Base-by-base conservation (phyloP, 2,329 filamentous ascomycete genomes). In the Falciphora oryzae region DNA sequence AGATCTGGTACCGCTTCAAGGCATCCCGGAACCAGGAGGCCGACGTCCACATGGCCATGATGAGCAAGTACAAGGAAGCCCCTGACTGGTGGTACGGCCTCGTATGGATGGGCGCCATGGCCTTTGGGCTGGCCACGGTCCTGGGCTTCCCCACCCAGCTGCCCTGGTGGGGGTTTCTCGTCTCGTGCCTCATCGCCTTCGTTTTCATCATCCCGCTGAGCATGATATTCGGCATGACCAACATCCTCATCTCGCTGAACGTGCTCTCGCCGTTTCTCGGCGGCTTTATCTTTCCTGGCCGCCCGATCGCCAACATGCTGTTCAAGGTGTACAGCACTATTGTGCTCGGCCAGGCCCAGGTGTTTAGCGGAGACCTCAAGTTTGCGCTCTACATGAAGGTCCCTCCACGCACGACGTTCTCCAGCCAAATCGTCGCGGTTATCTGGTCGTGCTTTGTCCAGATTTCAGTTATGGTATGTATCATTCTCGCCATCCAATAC, bases 341-440 rank as follows among this genome's bases (percentile, higher is more conserved):
- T 66, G 86, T 84, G 63, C 86, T 86, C 84, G 85, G 83, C 1
- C 87, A 90, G 74, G 84, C 86, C 0, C 79, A 90, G 56, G 83
- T 79, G 68, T 90, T 90, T 70, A 80, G 86, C 16, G 79, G 83
- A 8, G 88, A 90, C 70, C 79, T 90, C 67, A 90, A 90, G 71
- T 85, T 89, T 58, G 88, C 85, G 5, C 89, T 91, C 71, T 91
- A 91, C 77, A 90, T 91, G 87, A 87, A 87, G 74, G 85, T 86
- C 13, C 87, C 88, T 0, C 87, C 86, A 22, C 80, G 85, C 25
- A 87, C 85, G 18, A 88, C 89, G 78, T 90, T 90, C 75, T 80
- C 83, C 75, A 80, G 82, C 5, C 88, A 90, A 72, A 81, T 89
- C 4, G 82, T 88, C 1, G 87, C 88, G 8, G 89, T 86, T 0